Base-by-base conservation (phyloP, 2,329 filamentous ascomycete genomes). In the Aphanoascus verrucosus region DNA sequence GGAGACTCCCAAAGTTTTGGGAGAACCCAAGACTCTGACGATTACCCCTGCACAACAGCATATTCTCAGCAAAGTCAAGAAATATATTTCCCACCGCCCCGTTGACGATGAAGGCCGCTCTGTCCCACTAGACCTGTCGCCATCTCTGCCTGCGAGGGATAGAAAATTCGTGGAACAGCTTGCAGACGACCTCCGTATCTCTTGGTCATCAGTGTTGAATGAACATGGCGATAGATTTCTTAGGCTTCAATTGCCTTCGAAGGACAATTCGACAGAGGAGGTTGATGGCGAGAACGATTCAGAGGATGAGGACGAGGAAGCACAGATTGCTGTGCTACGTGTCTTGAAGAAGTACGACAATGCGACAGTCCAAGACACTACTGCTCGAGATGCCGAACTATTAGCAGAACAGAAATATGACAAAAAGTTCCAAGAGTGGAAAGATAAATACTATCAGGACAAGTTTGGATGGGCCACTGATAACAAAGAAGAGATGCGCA, bases 81-180 rank as follows among this genome's bases (percentile, higher is more conserved):
- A 83, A 54, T 97, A 86, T 67, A 81, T 97, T 56, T 82, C 81
- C 51, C 84, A 84, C 61, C 81, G 86, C 37, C 75, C 79, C 5
- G 67, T 74, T 19, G 71, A 77, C 53, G 70, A 76, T 58, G 67
- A 67, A 11, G 72, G 71, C 38, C 64, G 69, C 7, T 56, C 62
- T 9, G 63, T 69, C 54, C 77, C 84, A 7, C 74, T 96, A 49
- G 84, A 96, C 65, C 78, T 98, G 6, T 82, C 88, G 15, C 68
- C 77, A 1, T 77, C 79, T 28, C 76, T 94, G 56, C 83, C 86
- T 53, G 90, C 91, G 52, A 83, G 83, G 34, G 91, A 98, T 69
- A 85, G 93, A 56, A 91, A 90, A 66, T 98, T 98, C 64, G 84
- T 94, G 5, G 86, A 97, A 67, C 86, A 93, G 58, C 75, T 95